Evolutionary conservation across 352 stramenopile species (phyloP), one percentile per base, ranked within the genome.

Genomic region (Elongisporangium prolatum): DNA sequence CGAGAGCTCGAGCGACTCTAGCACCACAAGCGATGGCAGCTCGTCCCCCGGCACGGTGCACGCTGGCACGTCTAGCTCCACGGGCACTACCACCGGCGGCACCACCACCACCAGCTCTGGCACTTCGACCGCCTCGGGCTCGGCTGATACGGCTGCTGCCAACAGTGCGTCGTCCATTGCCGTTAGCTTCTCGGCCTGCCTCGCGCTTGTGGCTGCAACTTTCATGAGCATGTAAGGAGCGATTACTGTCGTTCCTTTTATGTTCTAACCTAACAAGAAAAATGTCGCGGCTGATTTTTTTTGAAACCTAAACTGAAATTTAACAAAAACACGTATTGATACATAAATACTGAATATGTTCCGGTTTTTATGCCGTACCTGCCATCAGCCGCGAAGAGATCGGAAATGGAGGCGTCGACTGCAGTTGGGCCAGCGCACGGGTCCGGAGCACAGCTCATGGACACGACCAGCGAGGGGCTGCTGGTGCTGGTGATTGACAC

Each of bases 401-500:
- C 28, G 28, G n/a, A 52, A 52, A 52, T 52, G 48, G 48, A 52
- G 48, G 28, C 28, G 28, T 40, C 28, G 28, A 9, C 5, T 40
- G 28, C 28, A 40, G 28, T 9, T 40, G 28, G 28, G 14, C 28
- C 28, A 40, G 28, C 28, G 28, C 28, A 40, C 14, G 28, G 28
- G 28, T 9, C 28, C 14, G 28, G 28, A 9, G 28, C 28, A 9
- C 28, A 40, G 28, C 28, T 40, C 28, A 40, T 53, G 22, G 52
- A 51, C 14, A 37, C 34, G 40, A 18, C 16, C 22, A 50, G 57
- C 21, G 80, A 92, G 56, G 82, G 82, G 8, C 76, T 94, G 3
- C 59, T 94, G 16, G 82, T 94, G 62, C 63, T 92, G 14, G 78
- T 94, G 57, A 63, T 94, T 22, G 85, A 94, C 71, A 94, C 85